Evolutionary conservation across 768 basidiomycete genomes (phyloP).

Genomic region (Daedaleopsis nitida): DNA sequence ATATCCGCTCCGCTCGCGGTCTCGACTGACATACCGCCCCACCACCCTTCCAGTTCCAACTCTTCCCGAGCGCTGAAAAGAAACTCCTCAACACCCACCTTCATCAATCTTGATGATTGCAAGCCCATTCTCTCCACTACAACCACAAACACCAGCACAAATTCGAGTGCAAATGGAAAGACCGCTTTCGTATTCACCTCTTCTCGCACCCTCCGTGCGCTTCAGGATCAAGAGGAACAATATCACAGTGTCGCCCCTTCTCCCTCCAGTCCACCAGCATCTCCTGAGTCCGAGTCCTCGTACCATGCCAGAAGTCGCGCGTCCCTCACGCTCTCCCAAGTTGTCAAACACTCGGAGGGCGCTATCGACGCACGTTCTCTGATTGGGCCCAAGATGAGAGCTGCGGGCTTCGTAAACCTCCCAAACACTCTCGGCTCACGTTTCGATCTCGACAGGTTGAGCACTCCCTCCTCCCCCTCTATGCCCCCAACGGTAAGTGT

Average conservation of each 20-base stretch:
- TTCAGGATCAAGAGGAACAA: slow-evolving; percentile 16
- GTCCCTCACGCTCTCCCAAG: slow-evolving; percentile 24
- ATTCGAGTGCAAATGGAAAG: slow-evolving; percentile 9
- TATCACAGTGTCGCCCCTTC: slow-evolving; percentile 3
- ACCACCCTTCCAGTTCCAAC: slow-evolving; percentile 3
- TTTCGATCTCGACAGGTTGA: slow-evolving; percentile 2
- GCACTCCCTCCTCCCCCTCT: slow-evolving; percentile 1
- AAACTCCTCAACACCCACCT: slow-evolving; percentile 25
- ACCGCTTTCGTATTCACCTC: slow-evolving; percentile 34
- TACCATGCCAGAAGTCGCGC: slow-evolving; percentile 1
- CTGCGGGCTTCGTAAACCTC: slow-evolving; percentile 31
- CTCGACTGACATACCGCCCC: background rate
- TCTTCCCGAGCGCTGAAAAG: background rate
- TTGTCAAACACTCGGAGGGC: slow-evolving; percentile 27
- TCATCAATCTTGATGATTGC: slow-evolving; percentile 30
- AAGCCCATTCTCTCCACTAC: slow-evolving; percentile 23
- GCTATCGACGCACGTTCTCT: slow-evolving; percentile 30
- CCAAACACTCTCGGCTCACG: slow-evolving; percentile 16
- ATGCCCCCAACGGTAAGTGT: slow-evolving; percentile 11
- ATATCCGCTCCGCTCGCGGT: background rate
- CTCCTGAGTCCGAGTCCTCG: background rate
- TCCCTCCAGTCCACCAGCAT: slow-evolving; percentile 11
- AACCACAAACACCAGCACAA: slow-evolving; percentile 19
- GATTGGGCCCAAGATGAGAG: slow-evolving; percentile 31
- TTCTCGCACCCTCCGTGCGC: slow-evolving; percentile 28